Percentiles rank a stretch among this genome's conserved stretches.
phyloP scores from a whole-genome alignment of 2,329 filamentous ascomycete species.

The Rhytidhysteron rufulum region DNA sequence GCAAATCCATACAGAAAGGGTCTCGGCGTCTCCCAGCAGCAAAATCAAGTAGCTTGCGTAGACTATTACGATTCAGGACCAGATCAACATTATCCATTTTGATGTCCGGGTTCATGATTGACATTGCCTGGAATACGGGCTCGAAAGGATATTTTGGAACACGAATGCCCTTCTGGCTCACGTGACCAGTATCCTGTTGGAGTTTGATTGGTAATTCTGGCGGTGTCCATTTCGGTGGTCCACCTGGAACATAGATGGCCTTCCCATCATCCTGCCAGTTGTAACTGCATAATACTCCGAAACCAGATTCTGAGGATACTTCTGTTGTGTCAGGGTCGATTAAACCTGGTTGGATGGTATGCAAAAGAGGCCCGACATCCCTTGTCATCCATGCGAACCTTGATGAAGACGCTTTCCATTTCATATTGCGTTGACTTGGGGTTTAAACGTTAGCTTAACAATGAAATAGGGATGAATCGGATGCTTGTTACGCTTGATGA shows the following conservation, averaged over 20 bases:
- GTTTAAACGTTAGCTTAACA: too few species aligned
- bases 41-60: conserved; percentile 26
- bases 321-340: conserved; percentile 4
- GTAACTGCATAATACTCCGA: conserved; percentile 16
- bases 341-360: conserved; percentile 7
- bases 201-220: conserved; percentile 11
- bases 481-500: too few species aligned
- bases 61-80: conserved; percentile 26
- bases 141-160: conserved; percentile 20
- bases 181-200: conserved; percentile 6
- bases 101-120: conserved; percentile 8
- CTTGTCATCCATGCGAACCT: conserved; percentile 14
- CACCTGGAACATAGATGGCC: conserved; percentile 14
- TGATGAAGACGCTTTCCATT: too few species aligned
- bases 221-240: conserved; percentile 16
- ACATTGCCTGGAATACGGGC: conserved; percentile 6
- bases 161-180: conserved; percentile 26
- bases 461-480: too few species aligned
- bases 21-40: conserved; percentile 15
- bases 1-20: conserved; percentile 28
- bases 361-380: conserved; percentile 7
- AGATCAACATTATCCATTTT: conserved; percentile 17
- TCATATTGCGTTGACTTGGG: too few species aligned
- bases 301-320: conserved; percentile 12
- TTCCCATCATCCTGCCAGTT: conserved; percentile 12